Evolutionary conservation across 148 eudicot species (phyloP).

Genomic region (Fallopia convolvulus): DNA sequence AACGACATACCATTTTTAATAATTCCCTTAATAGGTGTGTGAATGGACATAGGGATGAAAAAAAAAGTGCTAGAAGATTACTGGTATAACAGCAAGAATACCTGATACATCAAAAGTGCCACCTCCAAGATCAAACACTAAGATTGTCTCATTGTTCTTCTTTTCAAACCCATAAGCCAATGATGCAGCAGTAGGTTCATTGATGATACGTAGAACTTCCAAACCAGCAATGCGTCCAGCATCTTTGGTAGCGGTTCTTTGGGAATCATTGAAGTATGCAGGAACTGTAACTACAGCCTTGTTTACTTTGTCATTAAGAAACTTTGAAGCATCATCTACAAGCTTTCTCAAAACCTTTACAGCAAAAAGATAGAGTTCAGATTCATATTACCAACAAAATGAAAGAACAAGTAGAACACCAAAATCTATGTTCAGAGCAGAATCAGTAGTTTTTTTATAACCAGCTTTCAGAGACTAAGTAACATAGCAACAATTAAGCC

Average conservation of each 20-base stretch:
- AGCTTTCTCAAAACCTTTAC: conserved; percentile 22
- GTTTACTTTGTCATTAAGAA: conserved; percentile 16
- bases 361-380: not conserved
- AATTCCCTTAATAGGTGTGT: not conserved
- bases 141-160: conserved; percentile 46
- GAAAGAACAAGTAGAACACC: not conserved
- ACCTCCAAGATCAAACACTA: conserved; percentile 50
- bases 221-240: conserved; percentile 52
- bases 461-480: not conserved
- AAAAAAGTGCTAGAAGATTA: not conserved
- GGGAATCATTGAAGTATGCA: conserved; percentile 21
- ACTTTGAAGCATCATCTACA: conserved; percentile 20
- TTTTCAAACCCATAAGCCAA: conserved; percentile 53
- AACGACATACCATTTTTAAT: not conserved
- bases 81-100: conserved; percentile 11
- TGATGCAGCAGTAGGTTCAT: conserved; percentile 57
- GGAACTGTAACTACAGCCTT: conserved; percentile 21
- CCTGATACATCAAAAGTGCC: conserved; percentile 58
- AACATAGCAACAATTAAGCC: too few species aligned
- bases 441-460: not conserved
- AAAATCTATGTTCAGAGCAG: not conserved
- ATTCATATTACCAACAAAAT: not conserved
- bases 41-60: not conserved
- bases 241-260: conserved; percentile 23
- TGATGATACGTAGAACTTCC: conserved; percentile 44